A percentile compares a stretch with the other conserved stretches of the same genome.
Conservation (phyloP, 352 stramenopile genomes). For the Phytopythium aichiense region DNA sequence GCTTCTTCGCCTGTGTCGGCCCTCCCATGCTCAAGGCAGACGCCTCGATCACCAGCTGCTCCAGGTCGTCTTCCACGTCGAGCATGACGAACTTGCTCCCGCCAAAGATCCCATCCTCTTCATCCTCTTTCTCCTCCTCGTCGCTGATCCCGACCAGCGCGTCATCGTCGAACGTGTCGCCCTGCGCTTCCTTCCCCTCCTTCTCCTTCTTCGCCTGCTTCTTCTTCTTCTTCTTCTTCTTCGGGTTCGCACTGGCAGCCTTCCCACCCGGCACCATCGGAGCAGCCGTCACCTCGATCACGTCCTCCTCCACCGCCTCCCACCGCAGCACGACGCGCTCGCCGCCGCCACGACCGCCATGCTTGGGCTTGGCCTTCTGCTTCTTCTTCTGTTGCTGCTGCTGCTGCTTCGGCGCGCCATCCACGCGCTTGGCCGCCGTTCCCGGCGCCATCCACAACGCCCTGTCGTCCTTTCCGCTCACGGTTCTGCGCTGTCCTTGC, state of each 20-base stretch:
- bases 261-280: not conserved
- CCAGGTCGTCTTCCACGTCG: slow-evolving; percentile 35
- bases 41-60: slow-evolving; percentile 31
- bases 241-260: not conserved
- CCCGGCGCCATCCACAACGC: not conserved
- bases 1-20: not conserved
- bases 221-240: not conserved
- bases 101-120: slow-evolving; percentile 18
- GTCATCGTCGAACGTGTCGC: slow-evolving; percentile 23
- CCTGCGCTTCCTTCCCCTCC: slow-evolving; percentile 18
- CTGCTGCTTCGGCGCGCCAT: slow-evolving; percentile 2
- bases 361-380: not conserved
- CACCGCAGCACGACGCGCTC: slow-evolving; percentile 5
- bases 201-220: not conserved
- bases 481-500: not conserved
- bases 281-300: not conserved
- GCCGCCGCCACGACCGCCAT: not conserved
- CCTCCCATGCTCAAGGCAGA: slow-evolving; percentile 8
- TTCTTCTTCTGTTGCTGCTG: slow-evolving; percentile 14
- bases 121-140: slow-evolving; percentile 16
- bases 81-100: slow-evolving; percentile 35
- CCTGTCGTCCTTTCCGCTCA: not conserved
- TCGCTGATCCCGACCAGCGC: slow-evolving; percentile 19
- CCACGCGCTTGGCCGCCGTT: not conserved
- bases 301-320: slow-evolving; percentile 1